Evolutionary conservation across 768 basidiomycete species (phyloP).

Genomic region (Amanita molliuscula): DNA sequence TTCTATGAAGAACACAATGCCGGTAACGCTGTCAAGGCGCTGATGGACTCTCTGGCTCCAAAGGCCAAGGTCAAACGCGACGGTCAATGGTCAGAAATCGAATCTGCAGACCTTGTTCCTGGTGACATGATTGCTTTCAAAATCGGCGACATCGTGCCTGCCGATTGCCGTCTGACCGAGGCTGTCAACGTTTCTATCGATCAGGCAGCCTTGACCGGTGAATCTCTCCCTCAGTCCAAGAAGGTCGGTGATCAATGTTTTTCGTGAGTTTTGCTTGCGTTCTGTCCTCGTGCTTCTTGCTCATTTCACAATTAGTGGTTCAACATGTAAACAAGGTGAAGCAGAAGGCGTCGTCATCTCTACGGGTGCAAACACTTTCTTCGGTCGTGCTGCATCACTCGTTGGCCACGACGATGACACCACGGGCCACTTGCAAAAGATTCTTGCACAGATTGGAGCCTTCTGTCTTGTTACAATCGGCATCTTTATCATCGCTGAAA

Average conservation of each 20-base stretch:
- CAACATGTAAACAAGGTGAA: constrained; percentile 98
- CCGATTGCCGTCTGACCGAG: constrained; percentile 94
- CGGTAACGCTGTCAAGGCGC: constrained; percentile 97
- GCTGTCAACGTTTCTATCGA: constrained; percentile 97
- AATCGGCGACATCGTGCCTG: constrained; percentile 97
- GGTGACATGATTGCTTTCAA: constrained; percentile 98
- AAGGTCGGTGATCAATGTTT: constrained; percentile 95
- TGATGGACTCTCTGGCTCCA: constrained; percentile 98
- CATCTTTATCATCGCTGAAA: constrained; percentile 91
- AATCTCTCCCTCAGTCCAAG: constrained; percentile 90
- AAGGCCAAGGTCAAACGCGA: constrained; percentile 91
- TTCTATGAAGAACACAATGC: constrained; percentile 98
- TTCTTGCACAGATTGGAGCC: constrained; percentile 94
- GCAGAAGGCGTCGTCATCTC: constrained; percentile 98
- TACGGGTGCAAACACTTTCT: constrained; percentile 97
- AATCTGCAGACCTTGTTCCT: constrained; percentile 82
- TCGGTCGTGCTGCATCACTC: constrained; percentile 95
- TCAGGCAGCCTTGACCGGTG: constrained; percentile 96
- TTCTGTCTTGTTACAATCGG: constrained; percentile 97
- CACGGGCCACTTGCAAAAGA: constrained; percentile 97
- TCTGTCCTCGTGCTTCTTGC: constrained; percentile 5
- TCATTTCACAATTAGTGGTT: constrained; percentile 47
- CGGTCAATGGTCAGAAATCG: constrained; percentile 82
- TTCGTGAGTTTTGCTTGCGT: constrained; percentile 56
- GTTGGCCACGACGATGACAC: constrained; percentile 98